These are phyloP conservation scores for Jacaranda mimosifolia DNA, from an alignment of 257 asterid species.

Conservation along the genomic window DNA sequence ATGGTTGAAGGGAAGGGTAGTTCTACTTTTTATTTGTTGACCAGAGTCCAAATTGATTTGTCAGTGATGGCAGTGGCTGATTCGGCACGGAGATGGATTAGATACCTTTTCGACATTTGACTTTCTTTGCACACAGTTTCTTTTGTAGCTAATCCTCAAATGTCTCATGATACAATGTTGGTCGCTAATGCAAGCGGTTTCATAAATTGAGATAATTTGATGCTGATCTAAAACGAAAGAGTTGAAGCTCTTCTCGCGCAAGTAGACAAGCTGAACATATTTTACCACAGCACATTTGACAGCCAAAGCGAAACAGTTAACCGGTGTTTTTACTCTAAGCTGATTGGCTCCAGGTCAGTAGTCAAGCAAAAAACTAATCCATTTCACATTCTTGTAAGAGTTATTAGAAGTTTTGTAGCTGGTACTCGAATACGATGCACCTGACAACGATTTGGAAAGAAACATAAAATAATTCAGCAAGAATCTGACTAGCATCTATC, in stretches of 20 bases:
- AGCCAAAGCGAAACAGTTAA: too few relatives aligned
- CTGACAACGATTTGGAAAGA: background rate
- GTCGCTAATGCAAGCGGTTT: too few relatives aligned
- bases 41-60: background rate
- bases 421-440: background rate
- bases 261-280: too few relatives aligned
- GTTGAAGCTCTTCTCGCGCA: background rate
- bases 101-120: background rate
- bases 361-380: background rate
- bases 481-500: too few relatives aligned
- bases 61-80: background rate
- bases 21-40: background rate
- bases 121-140: background rate
- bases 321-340: too few relatives aligned
- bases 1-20: background rate
- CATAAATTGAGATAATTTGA: background rate
- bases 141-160: background rate
- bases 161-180: background rate
- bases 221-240: background rate
- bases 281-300: too few relatives aligned
- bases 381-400: background rate
- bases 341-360: too few relatives aligned
- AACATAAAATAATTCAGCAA: background rate
- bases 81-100: background rate
- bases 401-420: background rate